phyloP scores from a whole-genome alignment of 2,329 filamentous ascomycete species.

The Tympanopsis confertula region DNA sequence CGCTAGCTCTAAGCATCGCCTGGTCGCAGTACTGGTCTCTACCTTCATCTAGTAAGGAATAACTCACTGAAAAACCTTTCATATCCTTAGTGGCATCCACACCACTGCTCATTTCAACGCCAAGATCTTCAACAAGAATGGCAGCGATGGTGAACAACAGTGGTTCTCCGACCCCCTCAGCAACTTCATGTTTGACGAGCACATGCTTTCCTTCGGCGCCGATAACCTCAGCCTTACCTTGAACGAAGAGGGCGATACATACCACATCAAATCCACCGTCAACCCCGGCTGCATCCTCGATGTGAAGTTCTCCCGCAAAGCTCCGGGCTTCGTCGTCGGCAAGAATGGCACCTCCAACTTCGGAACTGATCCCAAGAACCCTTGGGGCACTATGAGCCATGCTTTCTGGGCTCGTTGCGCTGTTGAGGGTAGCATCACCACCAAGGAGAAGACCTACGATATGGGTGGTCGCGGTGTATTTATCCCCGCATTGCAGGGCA shows the following conservation, averaged over 20 bases:
- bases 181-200: constrained; percentile 74
- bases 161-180: constrained; percentile 75
- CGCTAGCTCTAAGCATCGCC: constrained; percentile 2
- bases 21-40: constrained; percentile 5
- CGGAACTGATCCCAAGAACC: constrained; percentile 73
- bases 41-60: too few species aligned
- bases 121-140: constrained; percentile 76
- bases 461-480: constrained; percentile 72
- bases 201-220: constrained; percentile 74
- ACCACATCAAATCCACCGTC: constrained; percentile 80
- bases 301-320: constrained; percentile 62
- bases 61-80: constrained; percentile 12
- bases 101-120: constrained; percentile 88
- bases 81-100: constrained; percentile 60
- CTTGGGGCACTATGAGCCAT: constrained; percentile 89
- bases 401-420: constrained; percentile 85
- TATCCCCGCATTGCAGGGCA: constrained; percentile 81
- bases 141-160: constrained; percentile 54
- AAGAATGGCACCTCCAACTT: constrained; percentile 74
- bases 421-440: constrained; percentile 74
- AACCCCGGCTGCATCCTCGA: constrained; percentile 77
- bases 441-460: constrained; percentile 69
- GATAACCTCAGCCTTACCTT: constrained; percentile 76
- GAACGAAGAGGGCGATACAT: constrained; percentile 69
- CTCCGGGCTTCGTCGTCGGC: constrained; percentile 76